A percentile compares a stretch with the other conserved stretches of the same genome.
Conservation (phyloP, 805 yeast genomes). For the Candida patagonica region DNA sequence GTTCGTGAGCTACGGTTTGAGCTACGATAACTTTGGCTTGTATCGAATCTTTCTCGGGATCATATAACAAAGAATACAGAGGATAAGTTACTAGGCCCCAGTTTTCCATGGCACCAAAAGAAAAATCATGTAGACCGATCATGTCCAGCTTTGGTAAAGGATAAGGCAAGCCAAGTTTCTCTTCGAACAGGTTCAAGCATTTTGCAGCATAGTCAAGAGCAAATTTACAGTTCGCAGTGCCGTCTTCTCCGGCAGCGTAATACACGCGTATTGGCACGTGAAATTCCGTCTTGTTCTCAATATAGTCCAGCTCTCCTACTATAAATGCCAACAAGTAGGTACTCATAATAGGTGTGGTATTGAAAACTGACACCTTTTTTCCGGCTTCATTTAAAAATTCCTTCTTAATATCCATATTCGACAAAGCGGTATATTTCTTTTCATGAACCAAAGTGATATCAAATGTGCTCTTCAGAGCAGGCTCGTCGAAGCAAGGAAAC, state of each 20-base stretch:
- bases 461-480: constrained; percentile 58
- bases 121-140: constrained; percentile 75
- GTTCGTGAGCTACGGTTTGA: constrained; percentile 80
- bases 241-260: constrained; percentile 68
- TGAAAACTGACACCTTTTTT: constrained; percentile 34
- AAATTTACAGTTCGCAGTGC: constrained; percentile 47
- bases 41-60: constrained; percentile 38
- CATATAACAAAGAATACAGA: constrained; percentile 63
- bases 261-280: constrained; percentile 72
- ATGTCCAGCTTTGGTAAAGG: constrained; percentile 75
- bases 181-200: constrained; percentile 63
- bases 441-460: constrained; percentile 48
- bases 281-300: constrained; percentile 43
- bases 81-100: constrained; percentile 66
- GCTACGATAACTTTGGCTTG: constrained; percentile 61
- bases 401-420: constrained; percentile 53
- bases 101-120: constrained; percentile 88
- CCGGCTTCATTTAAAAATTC: constrained; percentile 24
- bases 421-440: constrained; percentile 45
- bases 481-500: constrained; percentile 71
- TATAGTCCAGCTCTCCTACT: constrained; percentile 57
- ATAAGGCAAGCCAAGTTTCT: constrained; percentile 64
- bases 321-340: constrained; percentile 66
- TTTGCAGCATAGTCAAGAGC: constrained; percentile 69
- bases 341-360: constrained; percentile 64